Evolutionary conservation across 345 rosid genomes (phyloP), one percentile per base, ranked within the genome.

Genomic region (Ricinus communis): DNA sequence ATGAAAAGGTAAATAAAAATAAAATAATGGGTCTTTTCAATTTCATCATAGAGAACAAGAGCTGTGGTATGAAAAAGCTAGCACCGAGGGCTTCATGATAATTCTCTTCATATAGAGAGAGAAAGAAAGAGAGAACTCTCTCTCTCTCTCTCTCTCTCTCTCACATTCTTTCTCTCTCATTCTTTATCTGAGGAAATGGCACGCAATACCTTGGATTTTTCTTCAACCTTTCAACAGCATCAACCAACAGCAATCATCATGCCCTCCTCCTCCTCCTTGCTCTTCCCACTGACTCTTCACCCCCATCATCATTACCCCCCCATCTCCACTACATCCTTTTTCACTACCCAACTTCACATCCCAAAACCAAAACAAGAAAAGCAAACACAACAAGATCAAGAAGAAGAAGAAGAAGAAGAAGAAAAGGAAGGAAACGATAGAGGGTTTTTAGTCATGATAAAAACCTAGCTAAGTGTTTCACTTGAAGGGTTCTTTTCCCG

Each of bases 171-270:
- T 70, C 62, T 62, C 43, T 60, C 30, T n/a, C 38, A 14, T 11
- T 24, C 28, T 60, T 22, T 70, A 9, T 49, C 67, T 22, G 62
- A 61, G 49, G 40, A 54, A 70, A n/a, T 65, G 57, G 79, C 72
- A 64, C 47, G 74, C 57, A 66, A 73, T 69, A 76, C 11, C 50
- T 71, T 76, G 83, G 81, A 80, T 69, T 80, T 80, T 70, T 73
- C 63, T 69, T 59, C 70, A 80, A 56, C 41, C 65, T 70, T 77
- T 74, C 77, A 77, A 74, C 71, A 58, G 8, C 54, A 72, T 46
- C 43, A 59, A 64, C 82, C 75, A 81, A 78, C 80, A 76, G 71
- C 81, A 76, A 81, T 81, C 82, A 84, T 84, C 82, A 83, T 83
- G 84, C 69, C 77, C 74, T 78, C 84, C 53, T 78, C 84, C 75